Evolutionary conservation across 257 asterid genomes (phyloP), one percentile per base, ranked within the genome.

Genomic region (Solanum etuberosum): DNA sequence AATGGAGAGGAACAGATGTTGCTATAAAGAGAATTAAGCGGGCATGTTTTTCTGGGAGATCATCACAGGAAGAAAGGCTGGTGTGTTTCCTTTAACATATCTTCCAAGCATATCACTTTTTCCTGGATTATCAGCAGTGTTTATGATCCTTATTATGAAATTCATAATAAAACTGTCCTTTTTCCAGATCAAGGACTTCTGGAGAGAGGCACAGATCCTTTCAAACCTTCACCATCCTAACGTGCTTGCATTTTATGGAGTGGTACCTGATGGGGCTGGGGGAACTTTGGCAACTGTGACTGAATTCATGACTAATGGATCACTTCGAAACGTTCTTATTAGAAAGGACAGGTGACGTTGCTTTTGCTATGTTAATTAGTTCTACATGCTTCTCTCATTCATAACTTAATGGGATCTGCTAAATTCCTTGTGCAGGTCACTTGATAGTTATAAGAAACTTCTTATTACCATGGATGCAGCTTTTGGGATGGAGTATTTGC

Each of bases 1-100:
- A 93, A 91, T 95, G 98, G 97, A 90, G 96, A 87, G 98, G 98
- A 46, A 87, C 97, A 40, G 97, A 95, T 89, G 98, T 95, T 71
- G 96, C 97, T 89, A 95, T 95, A 85, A 94, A 95, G 91, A 91
- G 94, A 93, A 86, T 94, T 35, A 94, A 94, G 86, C 92, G 90
- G 87, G 37, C 92, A 84, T 95, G 95, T 87, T 94, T 94, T 89
- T 89, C 93, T 87, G 95, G 96, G 88, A 92, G 95, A 89, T 88
- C 93, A 46, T 94, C 96, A 0, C 95, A 94, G 90, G 94, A 89
- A 90, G 95, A 94, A 83, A 92, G 93, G 54, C 87, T 93, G 97
- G 98, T 95, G 88, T 87, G 97, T 91, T 87, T 87, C 84, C 87
- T 82, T 23, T 87, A 31, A 68, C 80, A 84, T 42, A 59, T 85